phyloP scores from a whole-genome alignment of 768 basidiomycete genomes.

The Wakefieldia striispora region DNA sequence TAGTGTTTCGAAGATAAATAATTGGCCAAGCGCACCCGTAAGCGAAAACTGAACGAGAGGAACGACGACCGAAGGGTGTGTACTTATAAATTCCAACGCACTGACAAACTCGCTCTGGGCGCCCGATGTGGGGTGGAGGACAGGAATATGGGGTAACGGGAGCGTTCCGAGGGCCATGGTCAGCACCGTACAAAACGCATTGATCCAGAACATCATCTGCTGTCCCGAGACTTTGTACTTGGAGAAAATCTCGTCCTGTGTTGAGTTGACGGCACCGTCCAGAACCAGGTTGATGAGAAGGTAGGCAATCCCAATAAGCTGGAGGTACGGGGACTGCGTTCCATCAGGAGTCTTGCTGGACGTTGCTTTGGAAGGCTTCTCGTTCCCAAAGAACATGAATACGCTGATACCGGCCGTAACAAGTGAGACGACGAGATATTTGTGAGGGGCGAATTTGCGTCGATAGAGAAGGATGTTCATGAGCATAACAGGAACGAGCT shows the following conservation, averaged over 20 bases:
- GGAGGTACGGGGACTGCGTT: slow-evolving; percentile 45
- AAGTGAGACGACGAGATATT: slow-evolving; percentile 92
- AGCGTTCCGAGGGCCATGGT: slow-evolving; percentile 68
- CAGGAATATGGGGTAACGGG: slow-evolving; percentile 78
- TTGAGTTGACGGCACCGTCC: slow-evolving; percentile 93
- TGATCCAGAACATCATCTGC: slow-evolving; percentile 99
- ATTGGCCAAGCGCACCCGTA: slow-evolving; percentile 90
- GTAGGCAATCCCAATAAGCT: slow-evolving; percentile 70
- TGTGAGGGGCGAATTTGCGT: slow-evolving; percentile 87
- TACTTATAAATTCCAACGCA: slow-evolving; percentile 70
- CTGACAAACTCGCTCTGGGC: slow-evolving; percentile 61
- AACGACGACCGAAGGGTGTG: slow-evolving; percentile 69
- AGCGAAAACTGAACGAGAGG: slow-evolving; percentile 84
- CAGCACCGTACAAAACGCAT: slow-evolving; percentile 76
- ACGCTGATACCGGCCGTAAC: slow-evolving; percentile 89
- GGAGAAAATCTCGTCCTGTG: slow-evolving; percentile 95
- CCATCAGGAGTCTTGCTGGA: slow-evolving; percentile 33
- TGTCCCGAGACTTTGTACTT: slow-evolving; percentile 76
- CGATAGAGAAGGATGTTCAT: slow-evolving; percentile 97
- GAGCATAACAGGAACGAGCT: slow-evolving; percentile 96
- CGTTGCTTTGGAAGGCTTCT: slow-evolving; percentile 38
- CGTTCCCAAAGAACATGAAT: slow-evolving; percentile 87
- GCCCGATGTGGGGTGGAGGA: slow-evolving; percentile 67
- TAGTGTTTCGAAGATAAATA: slow-evolving; percentile 97
- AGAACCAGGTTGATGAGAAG: slow-evolving; percentile 84